A percentile compares a stretch with the other conserved stretches of the same genome.
These are phyloP conservation scores for Pholiota microspora DNA, from an alignment of 768 basidiomycete genomes.

Conservation along the genomic window DNA sequence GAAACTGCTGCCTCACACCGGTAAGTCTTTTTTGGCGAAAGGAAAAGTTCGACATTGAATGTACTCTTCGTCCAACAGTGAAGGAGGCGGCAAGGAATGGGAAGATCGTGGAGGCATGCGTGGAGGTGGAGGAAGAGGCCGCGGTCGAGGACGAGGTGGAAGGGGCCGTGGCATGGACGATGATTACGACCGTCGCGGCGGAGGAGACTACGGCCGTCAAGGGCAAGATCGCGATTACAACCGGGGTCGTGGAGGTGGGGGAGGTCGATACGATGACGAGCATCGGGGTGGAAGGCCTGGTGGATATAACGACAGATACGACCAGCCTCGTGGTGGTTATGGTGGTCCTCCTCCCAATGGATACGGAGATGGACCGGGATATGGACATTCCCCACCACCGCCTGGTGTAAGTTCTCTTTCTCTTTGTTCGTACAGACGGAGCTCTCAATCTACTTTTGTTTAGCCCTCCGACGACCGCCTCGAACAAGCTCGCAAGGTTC, in stretches of 20 bases:
- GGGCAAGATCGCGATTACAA: slow-evolving; percentile 40
- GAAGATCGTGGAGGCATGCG: slow-evolving; percentile 35
- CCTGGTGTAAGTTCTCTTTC: slow-evolving; percentile 18
- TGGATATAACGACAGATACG: slow-evolving; percentile 44
- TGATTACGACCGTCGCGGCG: slow-evolving; percentile 41
- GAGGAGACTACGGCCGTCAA: slow-evolving; percentile 38
- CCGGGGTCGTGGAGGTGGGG: slow-evolving; percentile 32
- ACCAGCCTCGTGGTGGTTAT: slow-evolving; percentile 38
- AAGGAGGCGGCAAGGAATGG: slow-evolving; percentile 43
- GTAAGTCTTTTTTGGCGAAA: slow-evolving; percentile 4
- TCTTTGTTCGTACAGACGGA: neutral
- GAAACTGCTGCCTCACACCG: slow-evolving; percentile 46
- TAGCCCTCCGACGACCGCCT: slow-evolving; percentile 73
- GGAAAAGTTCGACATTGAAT: neutral
- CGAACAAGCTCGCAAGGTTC: slow-evolving; percentile 85
- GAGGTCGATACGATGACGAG: slow-evolving; percentile 43
- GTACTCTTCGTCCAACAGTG: neutral
- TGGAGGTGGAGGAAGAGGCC: slow-evolving; percentile 29
- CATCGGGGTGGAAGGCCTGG: slow-evolving; percentile 36
- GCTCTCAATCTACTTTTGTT: neutral
- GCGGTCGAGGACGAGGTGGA: slow-evolving; percentile 28
- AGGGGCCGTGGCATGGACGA: slow-evolving; percentile 41
- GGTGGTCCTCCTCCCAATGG: slow-evolving; percentile 23
- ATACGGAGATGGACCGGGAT: slow-evolving; percentile 27
- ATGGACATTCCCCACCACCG: slow-evolving; percentile 25